Evolutionary conservation across 345 rosid species (phyloP).

Genomic region (Salix udensis): DNA sequence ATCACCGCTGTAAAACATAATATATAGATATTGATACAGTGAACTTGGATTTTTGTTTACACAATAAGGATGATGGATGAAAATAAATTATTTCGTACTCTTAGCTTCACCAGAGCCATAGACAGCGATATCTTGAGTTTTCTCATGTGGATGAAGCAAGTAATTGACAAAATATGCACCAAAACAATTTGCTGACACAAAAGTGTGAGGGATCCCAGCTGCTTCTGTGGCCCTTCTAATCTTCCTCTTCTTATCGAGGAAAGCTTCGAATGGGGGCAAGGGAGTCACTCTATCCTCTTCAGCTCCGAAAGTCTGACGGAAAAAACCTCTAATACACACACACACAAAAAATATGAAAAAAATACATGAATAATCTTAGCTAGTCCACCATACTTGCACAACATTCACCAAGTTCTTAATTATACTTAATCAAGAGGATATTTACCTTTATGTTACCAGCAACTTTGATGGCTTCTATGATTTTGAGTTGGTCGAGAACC

Average conservation of each 20-base stretch:
- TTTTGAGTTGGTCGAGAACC: conserved; percentile 32
- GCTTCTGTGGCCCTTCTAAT: conserved; percentile 41
- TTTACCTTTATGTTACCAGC: conserved; percentile 46
- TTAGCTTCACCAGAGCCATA: conserved; percentile 40
- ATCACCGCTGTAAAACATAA: conserved; percentile 27
- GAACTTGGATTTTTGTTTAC: no score
- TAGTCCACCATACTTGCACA: not conserved
- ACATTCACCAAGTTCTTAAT: not conserved
- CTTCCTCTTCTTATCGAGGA: conserved; percentile 34
- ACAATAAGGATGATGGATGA: no score
- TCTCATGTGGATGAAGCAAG: conserved; percentile 29
- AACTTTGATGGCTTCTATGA: conserved; percentile 44
- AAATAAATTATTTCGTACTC: conserved; percentile 9
- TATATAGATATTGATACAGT: not conserved
- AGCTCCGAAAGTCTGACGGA: conserved; percentile 46
- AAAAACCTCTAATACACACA: conserved; percentile 34
- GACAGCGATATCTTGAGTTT: conserved; percentile 6
- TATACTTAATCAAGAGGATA: not conserved
- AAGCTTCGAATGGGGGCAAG: conserved; percentile 37
- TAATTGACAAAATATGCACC: conserved; percentile 37
- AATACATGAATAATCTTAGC: no score
- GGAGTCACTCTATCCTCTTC: conserved; percentile 37
- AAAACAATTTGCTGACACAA: conserved; percentile 29
- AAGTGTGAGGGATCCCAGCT: conserved; percentile 40
- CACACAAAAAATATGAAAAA: not conserved